A percentile compares a stretch with the other conserved stretches of the same genome.
Evolutionary conservation across 2,329 filamentous ascomycete species (phyloP).

Genomic region (Clathrospora elynae): DNA sequence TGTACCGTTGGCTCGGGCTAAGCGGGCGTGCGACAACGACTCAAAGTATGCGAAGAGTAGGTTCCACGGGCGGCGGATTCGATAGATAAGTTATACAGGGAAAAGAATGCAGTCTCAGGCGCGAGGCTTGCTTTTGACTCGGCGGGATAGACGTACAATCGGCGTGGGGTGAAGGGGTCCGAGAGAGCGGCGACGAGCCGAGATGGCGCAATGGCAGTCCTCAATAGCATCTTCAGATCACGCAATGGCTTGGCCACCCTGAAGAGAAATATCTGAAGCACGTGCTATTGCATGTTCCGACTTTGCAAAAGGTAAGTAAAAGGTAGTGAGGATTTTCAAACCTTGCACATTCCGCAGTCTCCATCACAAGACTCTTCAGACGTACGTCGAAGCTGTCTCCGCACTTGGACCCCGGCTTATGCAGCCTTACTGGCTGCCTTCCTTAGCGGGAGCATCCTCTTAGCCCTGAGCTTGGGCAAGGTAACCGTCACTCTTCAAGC

Average conservation of each 20-base stretch:
- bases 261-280: neutral
- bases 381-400: neutral
- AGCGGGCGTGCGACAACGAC: conserved; percentile 4
- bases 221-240: conserved; percentile 21
- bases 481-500: too few species aligned
- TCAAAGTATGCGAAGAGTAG: conserved; percentile 9
- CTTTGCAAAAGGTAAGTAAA: too few species aligned
- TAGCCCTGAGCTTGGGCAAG: too few species aligned
- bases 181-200: conserved; percentile 7
- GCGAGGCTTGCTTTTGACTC: conserved; percentile 3
- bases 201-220: conserved; percentile 20
- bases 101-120: conserved; percentile 1
- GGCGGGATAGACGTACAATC: neutral
- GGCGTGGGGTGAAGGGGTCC: conserved; percentile 4
- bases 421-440: neutral
- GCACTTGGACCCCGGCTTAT: neutral
- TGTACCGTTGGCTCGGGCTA: conserved; percentile 4
- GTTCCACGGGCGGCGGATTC: conserved; percentile 4
- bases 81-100: neutral
- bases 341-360: too few species aligned
- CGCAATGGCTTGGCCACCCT: conserved; percentile 17
- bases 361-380: too few species aligned
- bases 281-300: conserved; percentile 4
- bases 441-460: too few species aligned
- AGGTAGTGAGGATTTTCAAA: too few species aligned